phyloP scores from a whole-genome alignment of 495 filamentous ascomycete species.

The Darksidea phi region DNA sequence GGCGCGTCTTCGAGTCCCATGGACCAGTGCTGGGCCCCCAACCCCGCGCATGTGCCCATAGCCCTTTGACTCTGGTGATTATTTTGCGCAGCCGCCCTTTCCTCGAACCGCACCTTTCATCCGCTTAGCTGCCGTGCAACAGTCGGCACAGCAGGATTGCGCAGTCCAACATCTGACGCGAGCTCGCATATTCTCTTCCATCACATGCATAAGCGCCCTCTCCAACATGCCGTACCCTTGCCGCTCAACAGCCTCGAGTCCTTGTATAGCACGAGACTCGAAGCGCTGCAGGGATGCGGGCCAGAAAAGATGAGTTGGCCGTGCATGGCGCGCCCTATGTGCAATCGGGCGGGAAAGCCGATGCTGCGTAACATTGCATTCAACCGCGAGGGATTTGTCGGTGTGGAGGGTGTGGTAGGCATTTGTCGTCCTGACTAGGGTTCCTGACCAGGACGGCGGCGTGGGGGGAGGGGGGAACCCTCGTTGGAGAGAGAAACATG shows the following conservation, averaged over 20 bases:
- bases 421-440: too few species aligned
- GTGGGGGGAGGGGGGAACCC: neutral
- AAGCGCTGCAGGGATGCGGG: slow-evolving; percentile 1
- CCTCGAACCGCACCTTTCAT: neutral
- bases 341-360: slow-evolving; percentile 1
- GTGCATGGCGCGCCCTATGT: slow-evolving; percentile 8
- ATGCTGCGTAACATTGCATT: slow-evolving; percentile 18
- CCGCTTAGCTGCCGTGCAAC: slow-evolving; percentile 14
- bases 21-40: too few species aligned
- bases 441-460: too few species aligned
- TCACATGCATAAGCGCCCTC: slow-evolving; percentile 34
- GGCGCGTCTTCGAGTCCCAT: too few species aligned
- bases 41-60: too few species aligned
- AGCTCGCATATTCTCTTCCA: slow-evolving; percentile 12
- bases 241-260: slow-evolving; percentile 9
- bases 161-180: slow-evolving; percentile 2
- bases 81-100: too few species aligned
- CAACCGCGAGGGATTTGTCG: neutral
- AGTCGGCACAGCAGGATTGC: slow-evolving; percentile 15
- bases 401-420: neutral
- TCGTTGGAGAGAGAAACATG: neutral
- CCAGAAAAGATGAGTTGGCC: slow-evolving; percentile 16
- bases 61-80: too few species aligned
- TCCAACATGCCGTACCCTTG: neutral
- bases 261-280: slow-evolving; percentile 2